A percentile compares a stretch with the other conserved stretches of the same genome.
phyloP scores from a whole-genome alignment of 1,284 basidiomycete species.

The Cryptococcus neoformans region DNA sequence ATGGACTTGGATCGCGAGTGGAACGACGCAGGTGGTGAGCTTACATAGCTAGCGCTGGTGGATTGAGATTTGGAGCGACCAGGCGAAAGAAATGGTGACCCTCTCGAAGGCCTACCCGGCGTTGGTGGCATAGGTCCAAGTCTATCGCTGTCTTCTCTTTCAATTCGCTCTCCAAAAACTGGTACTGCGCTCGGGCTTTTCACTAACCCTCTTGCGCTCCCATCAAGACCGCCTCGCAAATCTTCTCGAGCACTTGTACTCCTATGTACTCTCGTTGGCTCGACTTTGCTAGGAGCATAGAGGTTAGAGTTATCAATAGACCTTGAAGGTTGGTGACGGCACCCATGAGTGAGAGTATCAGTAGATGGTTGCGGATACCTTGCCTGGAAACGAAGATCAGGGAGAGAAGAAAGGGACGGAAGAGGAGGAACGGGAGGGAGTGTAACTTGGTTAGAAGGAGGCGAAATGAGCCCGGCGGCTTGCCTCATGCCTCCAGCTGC shows the following conservation, averaged over 20 bases:
- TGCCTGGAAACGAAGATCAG: not conserved
- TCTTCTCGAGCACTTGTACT: not conserved
- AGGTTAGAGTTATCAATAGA: not conserved
- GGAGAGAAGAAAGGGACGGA: not conserved
- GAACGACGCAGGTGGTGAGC: not conserved
- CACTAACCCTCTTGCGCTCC: not conserved
- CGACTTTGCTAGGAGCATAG: not conserved
- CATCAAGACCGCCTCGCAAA: not conserved
- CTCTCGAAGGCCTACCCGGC: not conserved
- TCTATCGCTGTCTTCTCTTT: not conserved
- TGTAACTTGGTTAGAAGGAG: not conserved
- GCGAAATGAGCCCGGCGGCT: not conserved
- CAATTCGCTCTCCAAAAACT: not conserved
- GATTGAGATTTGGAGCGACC: not conserved
- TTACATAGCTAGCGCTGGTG: not conserved
- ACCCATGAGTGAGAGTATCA: not conserved
- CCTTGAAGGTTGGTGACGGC: not conserved
- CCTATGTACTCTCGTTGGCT: not conserved
- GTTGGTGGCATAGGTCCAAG: not conserved
- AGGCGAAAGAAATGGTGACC: not conserved
- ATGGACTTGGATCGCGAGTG: not conserved
- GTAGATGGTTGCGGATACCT: not conserved
- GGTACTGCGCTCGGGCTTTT: constrained; percentile 1
- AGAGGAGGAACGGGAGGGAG: not conserved
- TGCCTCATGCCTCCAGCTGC: constrained; percentile 20